Percentiles rank a stretch among this genome's conserved stretches.
phyloP scores from a whole-genome alignment of 805 yeast genomes.

The Ogataea trehaloabstinens region DNA sequence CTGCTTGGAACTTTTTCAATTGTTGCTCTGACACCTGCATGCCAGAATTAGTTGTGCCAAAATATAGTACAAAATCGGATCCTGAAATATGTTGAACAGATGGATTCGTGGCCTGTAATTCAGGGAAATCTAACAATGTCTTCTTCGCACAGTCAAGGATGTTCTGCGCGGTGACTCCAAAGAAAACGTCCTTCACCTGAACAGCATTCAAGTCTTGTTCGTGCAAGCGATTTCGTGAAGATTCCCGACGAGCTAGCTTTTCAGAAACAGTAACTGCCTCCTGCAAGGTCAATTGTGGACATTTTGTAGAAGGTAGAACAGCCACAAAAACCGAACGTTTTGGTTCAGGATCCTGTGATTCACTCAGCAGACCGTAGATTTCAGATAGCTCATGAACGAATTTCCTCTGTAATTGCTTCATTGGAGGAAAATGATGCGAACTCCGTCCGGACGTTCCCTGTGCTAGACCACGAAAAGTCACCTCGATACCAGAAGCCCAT shows the following conservation, averaged over 20 bases:
- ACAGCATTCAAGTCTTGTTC: conserved; percentile 50
- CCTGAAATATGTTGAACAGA: conserved; percentile 41
- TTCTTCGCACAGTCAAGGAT: conserved; percentile 34
- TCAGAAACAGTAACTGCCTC: conserved; percentile 40
- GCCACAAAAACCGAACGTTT: conserved; percentile 66
- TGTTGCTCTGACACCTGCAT: conserved; percentile 42
- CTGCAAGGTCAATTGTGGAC: conserved; percentile 47
- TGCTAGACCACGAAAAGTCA: conserved; percentile 48
- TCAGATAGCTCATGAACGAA: conserved; percentile 70
- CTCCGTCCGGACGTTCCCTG: conserved; percentile 34
- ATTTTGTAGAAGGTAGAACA: conserved; percentile 27
- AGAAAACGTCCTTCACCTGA: conserved; percentile 48
- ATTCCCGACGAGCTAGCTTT: conserved; percentile 23
- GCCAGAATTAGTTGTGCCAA: conserved; percentile 33
- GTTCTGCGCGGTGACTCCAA: conserved; percentile 50
- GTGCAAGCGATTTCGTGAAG: conserved; percentile 27
- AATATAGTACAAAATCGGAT: conserved; percentile 40
- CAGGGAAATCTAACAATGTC: conserved; percentile 6
- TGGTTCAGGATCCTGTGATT: conserved; percentile 83
- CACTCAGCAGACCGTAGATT: conserved; percentile 56
- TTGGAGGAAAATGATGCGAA: conserved; percentile 65
- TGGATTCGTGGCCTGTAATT: conserved; percentile 17
- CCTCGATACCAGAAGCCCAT: conserved; percentile 72
- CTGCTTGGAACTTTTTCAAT: conserved; percentile 39
- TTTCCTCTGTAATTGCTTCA: conserved; percentile 65